Evolutionary conservation across 225 moss, liverwort and hornwort genomes (phyloP), one percentile per base, ranked within the genome.

Genomic region (Pseudisothecium myosuroides): DNA sequence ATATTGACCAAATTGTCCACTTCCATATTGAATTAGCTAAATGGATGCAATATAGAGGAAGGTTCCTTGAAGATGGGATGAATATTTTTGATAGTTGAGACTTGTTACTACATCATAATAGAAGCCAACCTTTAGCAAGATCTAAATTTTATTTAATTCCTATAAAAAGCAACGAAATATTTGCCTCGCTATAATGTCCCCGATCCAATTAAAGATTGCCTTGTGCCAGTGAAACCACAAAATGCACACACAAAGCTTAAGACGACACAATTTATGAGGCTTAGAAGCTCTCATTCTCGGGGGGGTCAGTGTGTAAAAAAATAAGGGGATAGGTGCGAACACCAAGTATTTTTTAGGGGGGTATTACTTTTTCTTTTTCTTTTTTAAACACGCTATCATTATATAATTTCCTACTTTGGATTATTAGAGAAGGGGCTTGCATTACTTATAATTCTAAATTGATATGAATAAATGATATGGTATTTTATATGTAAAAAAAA

Each of bases 231-330:
- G 2, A 32, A 31, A 31, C 19, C 0, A 32, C 4, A 4, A 49
- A 75, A 32, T 0, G 0, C 0, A 76, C 49, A 50, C 3, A 49
- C 49, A 32, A 74, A 76, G 3, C 12, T 4, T 34, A 34, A 13
- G 14, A 52, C 0, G 0, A 43, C 3, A 43, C 7, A 75, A 49
- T 4, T 31, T 0, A 19, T 19, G 0, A 50, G 1, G 8, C 5
- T 8, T 21, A 14, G 2, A 52, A 52, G 5, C 22, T 34, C 8
- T 76, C 8, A 21, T 14, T 49, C n/a, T n/a, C n/a, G n/a, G n/a
- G n/a, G n/a, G n/a, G n/a, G n/a, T n/a, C n/a, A n/a, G n/a, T n/a
- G n/a, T n/a, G n/a, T n/a, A n/a, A n/a, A n/a, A n/a, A n/a, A n/a
- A n/a, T n/a, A n/a, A n/a, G n/a, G n/a, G n/a, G n/a, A n/a, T n/a